A percentile compares a stretch with the other conserved stretches of the same genome.
These are phyloP conservation scores for Kalmusia sp. DNA, from an alignment of 2,329 filamentous ascomycete genomes.

Conservation along the genomic window DNA sequence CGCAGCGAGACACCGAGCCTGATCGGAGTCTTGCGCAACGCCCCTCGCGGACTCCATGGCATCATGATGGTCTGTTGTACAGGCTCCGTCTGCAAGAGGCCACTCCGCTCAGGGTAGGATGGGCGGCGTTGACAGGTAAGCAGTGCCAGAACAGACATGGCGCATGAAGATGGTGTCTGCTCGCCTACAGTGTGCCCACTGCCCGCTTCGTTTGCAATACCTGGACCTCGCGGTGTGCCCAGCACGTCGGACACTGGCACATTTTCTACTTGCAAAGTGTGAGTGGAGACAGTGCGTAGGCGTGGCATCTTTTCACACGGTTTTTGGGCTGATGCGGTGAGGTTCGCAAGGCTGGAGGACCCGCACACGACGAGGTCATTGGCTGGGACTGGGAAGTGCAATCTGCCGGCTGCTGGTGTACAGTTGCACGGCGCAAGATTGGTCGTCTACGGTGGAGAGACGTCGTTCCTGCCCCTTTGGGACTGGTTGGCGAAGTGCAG, in stretches of 20 bases:
- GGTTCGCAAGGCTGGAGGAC: slow-evolving; percentile 1
- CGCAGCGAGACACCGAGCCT: background rate
- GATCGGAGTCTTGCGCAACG: background rate
- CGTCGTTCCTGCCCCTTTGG: slow-evolving; percentile 7
- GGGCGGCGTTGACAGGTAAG: background rate
- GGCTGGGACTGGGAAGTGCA: slow-evolving; percentile 6
- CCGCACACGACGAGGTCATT: background rate
- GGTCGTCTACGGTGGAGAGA: background rate
- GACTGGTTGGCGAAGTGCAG: slow-evolving; percentile 4
- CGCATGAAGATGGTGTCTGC: background rate
- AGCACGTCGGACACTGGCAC: background rate
- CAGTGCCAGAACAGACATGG: background rate
- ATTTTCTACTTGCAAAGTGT: background rate
- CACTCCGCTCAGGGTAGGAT: background rate
- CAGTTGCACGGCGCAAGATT: background rate
- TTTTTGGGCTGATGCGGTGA: slow-evolving; percentile 6
- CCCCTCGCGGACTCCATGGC: background rate
- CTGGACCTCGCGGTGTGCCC: background rate
- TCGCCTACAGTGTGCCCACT: background rate
- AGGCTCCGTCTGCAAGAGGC: background rate
- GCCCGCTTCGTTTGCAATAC: background rate
- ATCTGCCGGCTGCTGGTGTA: slow-evolving; percentile 6
- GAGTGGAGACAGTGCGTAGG: slow-evolving; percentile 1
- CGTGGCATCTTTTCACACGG: background rate
- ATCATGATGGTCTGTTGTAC: background rate